Percentiles rank a stretch among this genome's conserved stretches.
Conservation (phyloP, 352 stramenopile genomes). For the Albugo laibachii region DNA sequence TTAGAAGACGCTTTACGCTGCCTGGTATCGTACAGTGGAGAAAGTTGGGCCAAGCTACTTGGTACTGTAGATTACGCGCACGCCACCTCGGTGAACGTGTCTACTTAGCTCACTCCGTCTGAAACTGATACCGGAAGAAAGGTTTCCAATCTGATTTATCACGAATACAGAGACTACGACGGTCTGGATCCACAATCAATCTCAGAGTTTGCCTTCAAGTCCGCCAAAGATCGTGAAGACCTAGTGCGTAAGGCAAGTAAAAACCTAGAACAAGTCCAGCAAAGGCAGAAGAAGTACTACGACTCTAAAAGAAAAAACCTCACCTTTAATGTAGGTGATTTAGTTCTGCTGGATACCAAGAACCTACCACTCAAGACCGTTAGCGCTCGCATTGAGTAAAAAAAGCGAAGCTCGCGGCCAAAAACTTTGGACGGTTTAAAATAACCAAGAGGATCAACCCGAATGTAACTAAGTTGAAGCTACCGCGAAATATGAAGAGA, state of each 20-base stretch:
- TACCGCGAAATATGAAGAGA: constrained; percentile 2
- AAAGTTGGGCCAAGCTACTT: constrained; percentile 7
- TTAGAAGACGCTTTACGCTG: constrained; percentile 5
- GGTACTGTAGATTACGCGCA: constrained; percentile 12
- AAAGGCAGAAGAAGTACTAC: constrained; percentile 10
- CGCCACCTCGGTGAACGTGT: constrained; percentile 4
- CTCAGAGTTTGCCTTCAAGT: constrained; percentile 1
- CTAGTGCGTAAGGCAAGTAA: constrained; percentile 1
- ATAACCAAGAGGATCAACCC: no score
- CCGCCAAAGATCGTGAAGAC: constrained; percentile 1
- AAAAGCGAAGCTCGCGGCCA: no score
- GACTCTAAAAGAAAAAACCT: constrained; percentile 1
- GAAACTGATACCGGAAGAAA: constrained; percentile 9
- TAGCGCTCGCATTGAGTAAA: no score
- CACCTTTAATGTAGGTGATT: constrained; percentile 1
- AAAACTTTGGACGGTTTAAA: no score
- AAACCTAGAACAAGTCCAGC: neutral
- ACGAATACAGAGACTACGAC: neutral
- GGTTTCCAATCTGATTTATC: neutral
- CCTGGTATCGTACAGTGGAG: constrained; percentile 7
- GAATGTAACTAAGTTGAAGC: constrained; percentile 2
- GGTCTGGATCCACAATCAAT: neutral
- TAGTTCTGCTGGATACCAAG: constrained; percentile 6
- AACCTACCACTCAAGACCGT: no score
- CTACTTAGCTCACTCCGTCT: constrained; percentile 9